Base-by-base conservation (phyloP, 1,284 basidiomycete genomes). In the Filobasidium uniguttulatum region DNA sequence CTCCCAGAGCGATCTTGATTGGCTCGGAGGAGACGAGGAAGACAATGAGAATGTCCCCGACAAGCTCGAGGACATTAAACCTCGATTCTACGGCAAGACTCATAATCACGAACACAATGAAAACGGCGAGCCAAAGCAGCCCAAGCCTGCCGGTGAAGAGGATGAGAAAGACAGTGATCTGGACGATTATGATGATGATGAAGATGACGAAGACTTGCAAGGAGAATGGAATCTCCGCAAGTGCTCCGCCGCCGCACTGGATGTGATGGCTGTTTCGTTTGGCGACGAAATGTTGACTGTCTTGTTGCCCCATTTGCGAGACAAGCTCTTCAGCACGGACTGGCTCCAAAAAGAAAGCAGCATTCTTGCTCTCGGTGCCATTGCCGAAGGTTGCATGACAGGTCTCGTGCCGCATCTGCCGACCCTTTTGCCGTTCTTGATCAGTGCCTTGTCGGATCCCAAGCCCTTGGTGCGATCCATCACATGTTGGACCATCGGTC, bases 191-290 rank as follows among this genome's bases (percentile, higher is more conserved):
- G 85, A 93, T 55, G 84, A 86, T 50, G 85, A 90, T 34, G 87
- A 91, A 55, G 89, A 91, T 59, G 89, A 90, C 8, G 93, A 98
- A 56, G 93, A 97, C 62, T 85, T 86, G 72, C 82, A 85, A n/a
- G 91, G 89, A 8, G 90, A 97, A 67, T 99, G 94, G 94, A 98
- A 98, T 70, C 73, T 98, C 56, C 78, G 94, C 57, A 99, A 99
- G 72, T 99, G 94, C 66, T 89, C 89, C 1, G 94, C 94, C 0
- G 94, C 94, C 0, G 94, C 94, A 1, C 75, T 99, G 52, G 94
- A 99, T 67, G 93, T 99, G 17, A 80, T 98, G 57, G 90, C 91
- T 1, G 88, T 97, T 25, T 80, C 86, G 47, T 98, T 96, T 62
- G 81, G 82, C 43, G 77, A 77, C 25, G 88, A 93, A 52, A 72